Percentiles rank a stretch among this genome's conserved stretches.
These are phyloP conservation scores for Colletotrichum chlorophyti DNA, from an alignment of 2,329 filamentous ascomycete genomes.

Conservation along the genomic window DNA sequence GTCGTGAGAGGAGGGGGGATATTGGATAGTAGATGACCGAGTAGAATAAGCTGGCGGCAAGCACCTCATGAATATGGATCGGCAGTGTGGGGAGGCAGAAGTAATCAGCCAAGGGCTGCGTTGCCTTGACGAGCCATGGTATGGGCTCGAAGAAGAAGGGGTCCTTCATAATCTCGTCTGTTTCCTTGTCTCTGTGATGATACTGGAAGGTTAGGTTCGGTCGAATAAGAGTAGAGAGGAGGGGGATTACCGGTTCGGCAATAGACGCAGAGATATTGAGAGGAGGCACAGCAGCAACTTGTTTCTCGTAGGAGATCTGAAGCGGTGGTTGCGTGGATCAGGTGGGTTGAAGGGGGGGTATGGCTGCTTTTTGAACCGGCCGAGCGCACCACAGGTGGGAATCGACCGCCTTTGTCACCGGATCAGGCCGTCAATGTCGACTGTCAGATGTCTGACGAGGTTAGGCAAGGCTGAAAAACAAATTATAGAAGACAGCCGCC, in stretches of 20 bases:
- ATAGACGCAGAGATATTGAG: too few species aligned
- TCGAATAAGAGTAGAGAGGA: too few species aligned
- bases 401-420: neutral
- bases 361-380: neutral
- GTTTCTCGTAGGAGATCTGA: too few species aligned
- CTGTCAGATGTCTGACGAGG: neutral
- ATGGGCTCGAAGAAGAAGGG: conserved; percentile 71
- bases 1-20: conserved; percentile 70
- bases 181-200: neutral
- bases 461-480: neutral
- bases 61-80: conserved; percentile 78
- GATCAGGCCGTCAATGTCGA: neutral
- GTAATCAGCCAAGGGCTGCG: conserved; percentile 69
- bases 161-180: conserved; percentile 66
- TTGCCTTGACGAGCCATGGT: conserved; percentile 61
- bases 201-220: neutral
- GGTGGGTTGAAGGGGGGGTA: neutral
- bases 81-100: conserved; percentile 71
- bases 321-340: too few species aligned
- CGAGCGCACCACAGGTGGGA: too few species aligned
- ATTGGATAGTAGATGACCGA: conserved; percentile 70
- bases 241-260: too few species aligned
- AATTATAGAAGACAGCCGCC: too few species aligned
- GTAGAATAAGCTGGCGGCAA: conserved; percentile 72
- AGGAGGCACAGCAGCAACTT: too few species aligned